Evolutionary conservation across 208 protist species (phyloP).

Genomic region (Acanthamoeba healyi): DNA sequence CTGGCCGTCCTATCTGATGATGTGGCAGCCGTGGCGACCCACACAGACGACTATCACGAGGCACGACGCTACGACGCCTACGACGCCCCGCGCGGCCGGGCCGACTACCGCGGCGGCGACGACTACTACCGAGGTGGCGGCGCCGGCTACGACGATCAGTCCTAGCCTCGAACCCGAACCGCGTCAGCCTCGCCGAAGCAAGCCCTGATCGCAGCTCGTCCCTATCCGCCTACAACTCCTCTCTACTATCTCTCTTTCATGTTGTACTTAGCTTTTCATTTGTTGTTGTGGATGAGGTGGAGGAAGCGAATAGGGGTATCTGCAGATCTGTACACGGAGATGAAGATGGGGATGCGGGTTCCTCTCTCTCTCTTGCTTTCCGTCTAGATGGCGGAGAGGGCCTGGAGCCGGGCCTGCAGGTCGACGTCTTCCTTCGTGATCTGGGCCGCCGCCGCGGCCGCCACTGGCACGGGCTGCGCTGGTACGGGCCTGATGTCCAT

Average conservation of each 20-base stretch:
- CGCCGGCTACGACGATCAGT: background rate
- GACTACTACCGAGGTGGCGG: background rate
- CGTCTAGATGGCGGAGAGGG: slow-evolving; percentile 27
- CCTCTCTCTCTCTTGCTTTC: too few relatives aligned
- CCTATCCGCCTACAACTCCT: too few relatives aligned
- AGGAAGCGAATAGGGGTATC: background rate
- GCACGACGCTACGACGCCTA: background rate
- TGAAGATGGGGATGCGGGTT: background rate
- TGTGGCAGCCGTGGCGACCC: background rate
- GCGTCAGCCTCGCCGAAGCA: background rate
- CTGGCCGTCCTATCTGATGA: background rate
- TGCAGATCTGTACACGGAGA: background rate
- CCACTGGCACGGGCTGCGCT: background rate
- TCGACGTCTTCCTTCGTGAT: slow-evolving; percentile 37
- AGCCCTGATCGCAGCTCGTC: background rate
- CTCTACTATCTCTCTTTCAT: too few relatives aligned
- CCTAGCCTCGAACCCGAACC: background rate
- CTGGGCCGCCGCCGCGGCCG: background rate
- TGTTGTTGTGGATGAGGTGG: background rate
- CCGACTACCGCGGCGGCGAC: background rate
- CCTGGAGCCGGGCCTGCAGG: slow-evolving; percentile 8
- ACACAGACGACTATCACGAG: background rate
- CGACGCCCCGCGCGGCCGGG: background rate
- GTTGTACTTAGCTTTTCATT: background rate
- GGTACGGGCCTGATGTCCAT: slow-evolving; percentile 10